A percentile compares a stretch with the other conserved stretches of the same genome.
These are phyloP conservation scores for Candida sphagnicola DNA, from an alignment of 805 yeast species.

Conservation along the genomic window DNA sequence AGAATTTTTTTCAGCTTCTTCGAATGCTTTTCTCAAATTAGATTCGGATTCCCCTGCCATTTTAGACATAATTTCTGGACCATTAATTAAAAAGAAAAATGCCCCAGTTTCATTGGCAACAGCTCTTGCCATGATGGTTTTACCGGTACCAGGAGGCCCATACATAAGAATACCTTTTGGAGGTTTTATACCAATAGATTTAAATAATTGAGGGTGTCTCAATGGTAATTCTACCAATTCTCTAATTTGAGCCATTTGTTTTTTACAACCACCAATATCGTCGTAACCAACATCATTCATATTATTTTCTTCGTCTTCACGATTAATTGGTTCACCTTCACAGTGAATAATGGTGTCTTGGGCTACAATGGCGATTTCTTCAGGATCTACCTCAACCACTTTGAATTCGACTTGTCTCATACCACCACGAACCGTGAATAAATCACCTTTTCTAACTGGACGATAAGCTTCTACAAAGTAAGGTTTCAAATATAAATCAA, in stretches of 20 bases:
- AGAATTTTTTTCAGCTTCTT: slow-evolving; percentile 98
- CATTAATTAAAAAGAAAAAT: slow-evolving; percentile 94
- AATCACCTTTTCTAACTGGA: slow-evolving; percentile 97
- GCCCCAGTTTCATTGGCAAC: slow-evolving; percentile 99
- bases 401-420: slow-evolving; percentile 99
- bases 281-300: slow-evolving; percentile 97
- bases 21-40: slow-evolving; percentile 94
- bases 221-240: slow-evolving; percentile 97
- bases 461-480: slow-evolving; percentile 98
- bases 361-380: slow-evolving; percentile 95
- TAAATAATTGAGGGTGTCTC: slow-evolving; percentile 97
- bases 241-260: slow-evolving; percentile 99
- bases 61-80: slow-evolving; percentile 99
- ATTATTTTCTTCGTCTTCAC: slow-evolving; percentile 97
- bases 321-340: slow-evolving; percentile 97
- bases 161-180: slow-evolving; percentile 97
- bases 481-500: slow-evolving; percentile 94
- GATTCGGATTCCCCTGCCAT: slow-evolving; percentile 99
- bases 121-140: slow-evolving; percentile 99
- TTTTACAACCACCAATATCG: slow-evolving; percentile 98
- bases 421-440: slow-evolving; percentile 95
- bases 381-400: slow-evolving; percentile 97
- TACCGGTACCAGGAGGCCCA: slow-evolving; percentile 99
- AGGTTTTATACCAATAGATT: slow-evolving; percentile 97
- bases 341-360: slow-evolving; percentile 98